phyloP scores from a whole-genome alignment of 306 rosid species.

The Cucumis hystrix region DNA sequence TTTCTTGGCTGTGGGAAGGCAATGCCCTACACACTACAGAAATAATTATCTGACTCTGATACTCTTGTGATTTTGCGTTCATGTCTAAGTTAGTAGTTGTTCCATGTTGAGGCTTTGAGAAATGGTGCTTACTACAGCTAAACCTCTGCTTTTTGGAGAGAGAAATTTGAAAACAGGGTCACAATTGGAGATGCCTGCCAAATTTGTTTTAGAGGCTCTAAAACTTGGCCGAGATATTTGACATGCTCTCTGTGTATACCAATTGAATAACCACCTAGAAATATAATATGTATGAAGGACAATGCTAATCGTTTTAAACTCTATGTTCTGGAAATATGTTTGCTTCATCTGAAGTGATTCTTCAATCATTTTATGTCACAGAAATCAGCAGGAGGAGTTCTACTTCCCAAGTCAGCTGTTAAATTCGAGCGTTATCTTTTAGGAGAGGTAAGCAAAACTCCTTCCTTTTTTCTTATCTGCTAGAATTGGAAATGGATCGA shows the following conservation, averaged over 20 bases:
- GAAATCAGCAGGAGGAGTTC: slow-evolving; percentile 84
- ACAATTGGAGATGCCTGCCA: background rate
- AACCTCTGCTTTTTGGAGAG: background rate
- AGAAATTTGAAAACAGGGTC: background rate
- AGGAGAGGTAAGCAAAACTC: slow-evolving; percentile 58
- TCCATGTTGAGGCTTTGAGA: background rate
- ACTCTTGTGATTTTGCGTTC: background rate
- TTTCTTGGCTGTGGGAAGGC: background rate
- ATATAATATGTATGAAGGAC: background rate
- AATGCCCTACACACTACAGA: background rate
- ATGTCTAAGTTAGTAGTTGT: background rate
- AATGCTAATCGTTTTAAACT: background rate
- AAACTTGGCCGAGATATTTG: background rate
- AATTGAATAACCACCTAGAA: background rate
- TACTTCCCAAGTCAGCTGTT: slow-evolving; percentile 83
- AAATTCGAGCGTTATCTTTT: slow-evolving; percentile 80
- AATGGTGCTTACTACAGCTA: background rate
- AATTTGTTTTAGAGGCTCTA: background rate
- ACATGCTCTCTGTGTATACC: background rate
- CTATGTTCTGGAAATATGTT: background rate
- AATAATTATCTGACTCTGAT: background rate
- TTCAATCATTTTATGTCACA: slow-evolving; percentile 12
- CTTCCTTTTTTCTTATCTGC: background rate
- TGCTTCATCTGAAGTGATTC: background rate
- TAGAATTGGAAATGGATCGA: background rate